Conservation (phyloP, 2,329 filamentous ascomycete genomes). For the Pseudocercospora vitis region DNA sequence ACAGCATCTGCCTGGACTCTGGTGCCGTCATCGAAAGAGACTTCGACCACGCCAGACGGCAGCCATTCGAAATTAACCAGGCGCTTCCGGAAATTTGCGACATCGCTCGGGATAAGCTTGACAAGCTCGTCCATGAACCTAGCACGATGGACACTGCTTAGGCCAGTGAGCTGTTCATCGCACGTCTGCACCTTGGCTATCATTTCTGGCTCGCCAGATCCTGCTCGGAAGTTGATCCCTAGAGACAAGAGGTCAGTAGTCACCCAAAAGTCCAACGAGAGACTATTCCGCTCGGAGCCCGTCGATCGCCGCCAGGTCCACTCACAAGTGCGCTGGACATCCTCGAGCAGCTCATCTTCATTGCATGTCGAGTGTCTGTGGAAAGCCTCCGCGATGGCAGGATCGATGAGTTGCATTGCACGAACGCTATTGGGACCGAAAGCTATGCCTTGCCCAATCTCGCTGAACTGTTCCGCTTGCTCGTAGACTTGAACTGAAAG, state of each 20-base stretch:
- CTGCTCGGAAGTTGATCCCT: constrained; percentile 32
- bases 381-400: constrained; percentile 35
- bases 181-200: neutral
- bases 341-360: constrained; percentile 35
- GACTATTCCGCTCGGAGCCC: too few species aligned
- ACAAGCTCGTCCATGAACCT: constrained; percentile 44
- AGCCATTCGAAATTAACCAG: constrained; percentile 27
- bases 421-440: constrained; percentile 55
- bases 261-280: too few species aligned
- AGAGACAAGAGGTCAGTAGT: too few species aligned
- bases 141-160: constrained; percentile 38
- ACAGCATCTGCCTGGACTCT: constrained; percentile 48
- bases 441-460: constrained; percentile 59
- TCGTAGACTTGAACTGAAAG: constrained; percentile 50
- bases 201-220: constrained; percentile 5
- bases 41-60: constrained; percentile 25
- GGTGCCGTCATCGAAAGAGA: constrained; percentile 48
- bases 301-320: too few species aligned
- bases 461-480: constrained; percentile 53
- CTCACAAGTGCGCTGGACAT: neutral
- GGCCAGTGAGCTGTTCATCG: constrained; percentile 23
- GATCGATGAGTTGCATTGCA: constrained; percentile 54
- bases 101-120: constrained; percentile 39
- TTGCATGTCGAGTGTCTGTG: constrained; percentile 43
- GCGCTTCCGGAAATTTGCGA: constrained; percentile 34